These are phyloP conservation scores for Phytophthora sp. DNA, from an alignment of 352 stramenopile species.

Conservation along the genomic window DNA sequence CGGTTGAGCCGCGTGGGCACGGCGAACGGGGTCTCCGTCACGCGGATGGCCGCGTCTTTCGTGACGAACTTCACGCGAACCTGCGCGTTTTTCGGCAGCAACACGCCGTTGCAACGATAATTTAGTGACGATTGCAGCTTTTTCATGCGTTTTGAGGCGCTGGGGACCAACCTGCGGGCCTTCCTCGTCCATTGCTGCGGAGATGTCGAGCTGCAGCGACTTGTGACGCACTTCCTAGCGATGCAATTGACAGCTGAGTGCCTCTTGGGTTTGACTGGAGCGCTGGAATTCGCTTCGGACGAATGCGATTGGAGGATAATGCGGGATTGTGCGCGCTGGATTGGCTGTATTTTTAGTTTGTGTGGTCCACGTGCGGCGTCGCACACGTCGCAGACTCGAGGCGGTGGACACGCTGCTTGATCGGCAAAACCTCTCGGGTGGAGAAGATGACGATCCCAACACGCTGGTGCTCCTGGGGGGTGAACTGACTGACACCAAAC, in stretches of 20 bases:
- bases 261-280: constrained; percentile 30
- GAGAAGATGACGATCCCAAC: not conserved
- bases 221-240: constrained; percentile 3
- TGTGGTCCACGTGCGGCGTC: too few species aligned
- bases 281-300: constrained; percentile 1
- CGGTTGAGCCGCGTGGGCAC: constrained; percentile 81
- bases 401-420: too few species aligned
- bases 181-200: constrained; percentile 42
- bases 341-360: too few species aligned
- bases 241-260: constrained; percentile 23
- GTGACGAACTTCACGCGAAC: constrained; percentile 92
- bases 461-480: not conserved
- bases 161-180: constrained; percentile 35
- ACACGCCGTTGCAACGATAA: too few species aligned
- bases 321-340: too few species aligned
- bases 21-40: constrained; percentile 90
- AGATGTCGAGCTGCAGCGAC: too few species aligned
- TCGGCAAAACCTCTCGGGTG: too few species aligned
- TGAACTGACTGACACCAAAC: not conserved
- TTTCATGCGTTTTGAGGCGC: not conserved
- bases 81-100: too few species aligned
- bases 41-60: constrained; percentile 85
- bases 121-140: not conserved
- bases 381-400: too few species aligned
- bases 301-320: constrained; percentile 15